Percentiles rank a stretch among this genome's conserved stretches.
Conservation (phyloP, 2,329 filamentous ascomycete genomes). For the Xylaria sp. region DNA sequence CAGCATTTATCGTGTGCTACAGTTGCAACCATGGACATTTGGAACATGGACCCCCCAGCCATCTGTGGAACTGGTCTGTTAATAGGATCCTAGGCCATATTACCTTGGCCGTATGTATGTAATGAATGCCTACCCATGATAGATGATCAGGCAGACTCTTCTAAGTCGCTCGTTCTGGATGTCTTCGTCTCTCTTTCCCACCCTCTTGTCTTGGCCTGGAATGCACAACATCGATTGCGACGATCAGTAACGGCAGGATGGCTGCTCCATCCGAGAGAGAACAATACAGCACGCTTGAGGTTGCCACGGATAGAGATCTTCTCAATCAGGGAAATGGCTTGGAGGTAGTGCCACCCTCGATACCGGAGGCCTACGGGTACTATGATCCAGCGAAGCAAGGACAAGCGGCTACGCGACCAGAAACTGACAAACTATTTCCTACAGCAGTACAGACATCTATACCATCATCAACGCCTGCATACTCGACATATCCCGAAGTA, state of each 20-base stretch:
- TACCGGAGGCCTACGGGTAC: constrained; percentile 18
- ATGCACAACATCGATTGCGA: constrained; percentile 5
- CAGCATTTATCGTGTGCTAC: no score
- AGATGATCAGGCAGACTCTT: not conserved
- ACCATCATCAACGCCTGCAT: constrained; percentile 1
- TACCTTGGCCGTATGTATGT: not conserved
- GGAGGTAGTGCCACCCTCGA: constrained; percentile 20
- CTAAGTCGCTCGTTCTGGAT: not conserved
- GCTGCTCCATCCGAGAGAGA: constrained; percentile 2
- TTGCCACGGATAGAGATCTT: constrained; percentile 11
- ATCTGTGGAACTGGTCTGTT: not conserved
- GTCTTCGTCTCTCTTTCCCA: not conserved
- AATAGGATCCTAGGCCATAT: not conserved
- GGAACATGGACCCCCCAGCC: not conserved
- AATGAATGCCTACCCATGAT: no score
- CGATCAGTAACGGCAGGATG: constrained; percentile 21
- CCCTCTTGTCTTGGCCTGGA: not conserved
- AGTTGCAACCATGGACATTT: not conserved
- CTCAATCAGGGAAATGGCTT: constrained; percentile 19
- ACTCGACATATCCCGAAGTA: constrained; percentile 25
- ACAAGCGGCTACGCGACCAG: not conserved
- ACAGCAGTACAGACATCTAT: not conserved
- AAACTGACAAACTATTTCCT: not conserved
- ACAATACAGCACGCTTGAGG: constrained; percentile 26
- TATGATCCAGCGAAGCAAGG: constrained; percentile 17